A percentile compares a stretch with the other conserved stretches of the same genome.
Conservation (phyloP, 2,329 filamentous ascomycete species). For the Teratosphaeria nubilosa region DNA sequence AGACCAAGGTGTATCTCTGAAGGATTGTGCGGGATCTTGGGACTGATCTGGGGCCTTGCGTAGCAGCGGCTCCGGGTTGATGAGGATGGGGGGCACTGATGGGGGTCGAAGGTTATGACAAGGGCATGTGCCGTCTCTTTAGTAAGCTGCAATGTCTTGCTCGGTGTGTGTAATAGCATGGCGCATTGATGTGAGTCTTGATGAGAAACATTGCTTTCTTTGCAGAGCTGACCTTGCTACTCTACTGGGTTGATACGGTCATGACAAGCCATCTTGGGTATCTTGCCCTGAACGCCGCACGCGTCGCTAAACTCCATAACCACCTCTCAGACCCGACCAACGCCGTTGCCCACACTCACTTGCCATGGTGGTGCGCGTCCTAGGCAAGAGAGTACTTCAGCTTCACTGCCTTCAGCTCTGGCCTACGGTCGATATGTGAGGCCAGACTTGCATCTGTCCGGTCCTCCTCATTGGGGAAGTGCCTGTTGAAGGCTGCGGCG, state of each 20-base stretch:
- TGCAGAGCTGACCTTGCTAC: not conserved
- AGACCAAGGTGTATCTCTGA: not conserved
- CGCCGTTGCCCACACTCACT: not conserved
- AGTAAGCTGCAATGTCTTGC: not conserved
- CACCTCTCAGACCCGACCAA: not conserved
- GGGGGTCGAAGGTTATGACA: not conserved
- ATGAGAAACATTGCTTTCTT: not conserved
- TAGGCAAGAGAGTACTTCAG: not conserved
- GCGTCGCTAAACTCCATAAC: not conserved
- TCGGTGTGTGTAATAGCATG: no score
- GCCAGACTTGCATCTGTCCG: not conserved
- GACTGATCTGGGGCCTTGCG: not conserved
- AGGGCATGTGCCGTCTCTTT: not conserved
- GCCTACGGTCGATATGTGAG: not conserved
- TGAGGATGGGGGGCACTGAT: not conserved
- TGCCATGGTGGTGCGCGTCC: not conserved
- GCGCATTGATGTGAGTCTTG: not conserved
- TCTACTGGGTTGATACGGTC: not conserved
- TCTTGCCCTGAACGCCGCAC: not conserved
- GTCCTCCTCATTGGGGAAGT: not conserved
- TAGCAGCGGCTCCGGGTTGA: not conserved
- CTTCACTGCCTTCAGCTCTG: not conserved
- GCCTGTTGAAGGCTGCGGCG: not conserved
- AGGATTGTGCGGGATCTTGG: not conserved
- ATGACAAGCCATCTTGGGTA: not conserved